Evolutionary conservation across 1,284 basidiomycete genomes (phyloP), one percentile per base, ranked within the genome.

Genomic region (Phylloporus sp.): DNA sequence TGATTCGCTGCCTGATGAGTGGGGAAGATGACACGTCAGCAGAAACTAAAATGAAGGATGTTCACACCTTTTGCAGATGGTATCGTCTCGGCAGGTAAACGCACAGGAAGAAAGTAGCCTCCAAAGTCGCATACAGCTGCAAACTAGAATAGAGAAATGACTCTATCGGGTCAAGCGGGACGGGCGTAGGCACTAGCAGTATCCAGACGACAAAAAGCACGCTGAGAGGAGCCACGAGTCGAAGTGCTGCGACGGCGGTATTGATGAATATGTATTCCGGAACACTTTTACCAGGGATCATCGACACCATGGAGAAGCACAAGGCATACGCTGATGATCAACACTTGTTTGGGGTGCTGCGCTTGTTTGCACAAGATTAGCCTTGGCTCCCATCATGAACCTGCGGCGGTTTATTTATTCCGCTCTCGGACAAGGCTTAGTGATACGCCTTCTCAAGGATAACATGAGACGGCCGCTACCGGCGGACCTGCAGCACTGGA

Each of bases 191-290:
- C 42, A 50, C 39, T 18, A 66, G 61, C 12, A 72, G 22, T 29
- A n/a, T 24, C 58, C 67, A 64, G 26, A 42, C 57, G 1, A 74
- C 29, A 63, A 83, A 84, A 22, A 75, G 17, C 26, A 83, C 68
- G 72, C 85, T 84, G 58, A 80, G 69, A 24, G 86, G 86, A 0
- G 83, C 78, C 39, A 89, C 68, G 60, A 81, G 76, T 24, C 80
- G 84, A 26, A 90, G 78, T 20, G 61, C 69, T n/a, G 75, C 49
- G 63, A 90, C 87, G 37, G 74, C 78, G 17, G 71, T 52, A 50
- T 78, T 79, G 59, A 90, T 88, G 70, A 84, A 83, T 66, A 86
- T 65, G 70, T 85, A 86, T 75, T 88, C 86, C 1, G 78, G 75
- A 34, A 79, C 62, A 53, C 78, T 84, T 64, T 77, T 78, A 24